A percentile compares a stretch with the other conserved stretches of the same genome.
These are phyloP conservation scores for Colletotrichum higginsianum DNA, from an alignment of 2,329 filamentous ascomycete species.

Conservation along the genomic window DNA sequence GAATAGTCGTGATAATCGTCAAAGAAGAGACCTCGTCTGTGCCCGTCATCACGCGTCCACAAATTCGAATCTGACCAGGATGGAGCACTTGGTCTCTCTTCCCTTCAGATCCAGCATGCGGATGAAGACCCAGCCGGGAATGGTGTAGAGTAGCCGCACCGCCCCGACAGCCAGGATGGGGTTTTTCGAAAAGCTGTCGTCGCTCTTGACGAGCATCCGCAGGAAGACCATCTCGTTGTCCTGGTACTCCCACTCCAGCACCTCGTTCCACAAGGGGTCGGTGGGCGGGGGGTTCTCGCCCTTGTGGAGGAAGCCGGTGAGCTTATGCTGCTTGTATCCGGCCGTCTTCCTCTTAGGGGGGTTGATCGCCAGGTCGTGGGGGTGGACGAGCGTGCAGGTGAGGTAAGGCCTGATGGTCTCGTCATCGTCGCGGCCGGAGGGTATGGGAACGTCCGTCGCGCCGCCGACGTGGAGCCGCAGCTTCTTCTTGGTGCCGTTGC, in stretches of 20 bases:
- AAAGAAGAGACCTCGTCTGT: neutral
- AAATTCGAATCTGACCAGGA: slow-evolving; percentile 75
- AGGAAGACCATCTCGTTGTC: slow-evolving; percentile 77
- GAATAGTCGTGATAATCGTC: neutral
- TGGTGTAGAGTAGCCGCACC: slow-evolving; percentile 71
- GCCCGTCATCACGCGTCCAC: slow-evolving; percentile 51
- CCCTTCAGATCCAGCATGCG: slow-evolving; percentile 76
- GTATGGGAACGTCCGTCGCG: slow-evolving; percentile 73
- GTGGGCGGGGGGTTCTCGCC: slow-evolving; percentile 71
- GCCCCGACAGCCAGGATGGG: slow-evolving; percentile 74
- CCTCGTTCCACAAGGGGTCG: slow-evolving; percentile 77
- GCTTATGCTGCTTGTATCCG: slow-evolving; percentile 72
- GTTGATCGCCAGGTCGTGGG: slow-evolving; percentile 62
- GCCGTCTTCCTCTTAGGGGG: slow-evolving; percentile 74
- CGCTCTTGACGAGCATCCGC: slow-evolving; percentile 76
- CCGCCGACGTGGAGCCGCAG: slow-evolving; percentile 73
- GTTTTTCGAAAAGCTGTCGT: slow-evolving; percentile 74
- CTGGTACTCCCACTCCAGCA: slow-evolving; percentile 77
- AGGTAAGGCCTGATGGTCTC: slow-evolving; percentile 73
- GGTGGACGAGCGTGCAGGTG: slow-evolving; percentile 75
- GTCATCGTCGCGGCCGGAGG: slow-evolving; percentile 63
- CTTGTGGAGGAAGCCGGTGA: slow-evolving; percentile 68
- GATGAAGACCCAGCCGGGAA: slow-evolving; percentile 74
- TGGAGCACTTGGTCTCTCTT: slow-evolving; percentile 72
- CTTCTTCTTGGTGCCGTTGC: slow-evolving; percentile 58